Evolutionary conservation across 78 protist genomes (phyloP).

Genomic region (Polysphondylium violaceum): DNA sequence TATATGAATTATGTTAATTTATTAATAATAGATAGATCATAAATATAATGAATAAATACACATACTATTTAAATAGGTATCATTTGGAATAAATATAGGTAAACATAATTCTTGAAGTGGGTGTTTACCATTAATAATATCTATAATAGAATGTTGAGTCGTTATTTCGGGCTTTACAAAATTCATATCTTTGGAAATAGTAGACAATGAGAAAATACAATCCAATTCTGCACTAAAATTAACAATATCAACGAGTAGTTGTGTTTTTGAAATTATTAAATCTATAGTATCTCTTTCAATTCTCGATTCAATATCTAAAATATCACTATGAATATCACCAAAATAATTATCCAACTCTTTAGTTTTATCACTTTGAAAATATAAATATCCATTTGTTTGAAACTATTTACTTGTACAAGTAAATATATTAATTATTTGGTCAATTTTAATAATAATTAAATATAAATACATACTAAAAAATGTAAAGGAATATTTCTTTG

Average conservation of each 20-base stretch:
- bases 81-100: slow-evolving; percentile 51
- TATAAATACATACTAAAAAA: not conserved
- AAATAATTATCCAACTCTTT: slow-evolving; percentile 51
- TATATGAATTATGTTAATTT: not conserved
- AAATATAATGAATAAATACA: too few relatives aligned
- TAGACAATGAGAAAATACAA: slow-evolving; percentile 27
- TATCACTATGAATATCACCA: slow-evolving; percentile 76
- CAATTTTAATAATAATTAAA: not conserved
- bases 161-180: slow-evolving; percentile 19
- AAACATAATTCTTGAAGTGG: slow-evolving; percentile 50
- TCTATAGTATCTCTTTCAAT: slow-evolving; percentile 33
- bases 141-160: not conserved
- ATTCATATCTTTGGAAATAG: not conserved
- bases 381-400: slow-evolving; percentile 44
- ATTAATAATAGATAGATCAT: not conserved
- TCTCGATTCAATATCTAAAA: slow-evolving; percentile 48
- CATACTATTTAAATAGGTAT: not conserved
- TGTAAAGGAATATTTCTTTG: slow-evolving; percentile 15
- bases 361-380: slow-evolving; percentile 58
- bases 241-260: not conserved
- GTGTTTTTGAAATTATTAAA: not conserved
- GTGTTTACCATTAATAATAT: slow-evolving; percentile 41
- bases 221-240: slow-evolving; percentile 39
- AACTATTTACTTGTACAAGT: too few relatives aligned
- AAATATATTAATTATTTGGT: not conserved